Conservation (phyloP, 75 land plant genomes). For the Larix kaempferi region DNA sequence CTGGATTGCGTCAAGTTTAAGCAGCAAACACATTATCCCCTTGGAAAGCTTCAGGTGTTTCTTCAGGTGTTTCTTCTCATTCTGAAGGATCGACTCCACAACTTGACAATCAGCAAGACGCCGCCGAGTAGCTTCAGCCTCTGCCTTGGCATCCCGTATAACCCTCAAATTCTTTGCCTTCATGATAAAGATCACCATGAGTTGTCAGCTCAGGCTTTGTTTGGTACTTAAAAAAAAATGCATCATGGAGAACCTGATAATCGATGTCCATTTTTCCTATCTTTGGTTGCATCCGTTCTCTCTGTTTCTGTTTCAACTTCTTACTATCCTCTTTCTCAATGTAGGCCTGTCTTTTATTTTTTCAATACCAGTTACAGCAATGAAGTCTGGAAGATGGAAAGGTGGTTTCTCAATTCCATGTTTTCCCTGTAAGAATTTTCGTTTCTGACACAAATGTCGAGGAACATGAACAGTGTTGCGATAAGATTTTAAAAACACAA, state of each 20-base stretch:
- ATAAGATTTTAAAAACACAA: too few relatives aligned
- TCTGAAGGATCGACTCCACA: slow-evolving; percentile 8
- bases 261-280: slow-evolving; percentile 99
- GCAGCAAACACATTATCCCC: slow-evolving; percentile 21
- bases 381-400: too few relatives aligned
- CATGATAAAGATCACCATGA: slow-evolving; percentile 93
- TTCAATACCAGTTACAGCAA: slow-evolving; percentile 96
- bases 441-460: too few relatives aligned
- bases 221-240: slow-evolving; percentile 96
- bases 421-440: slow-evolving; percentile 90
- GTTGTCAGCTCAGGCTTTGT: slow-evolving; percentile 92
- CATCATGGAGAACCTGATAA: slow-evolving; percentile 93
- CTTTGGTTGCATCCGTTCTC: slow-evolving; percentile 98
- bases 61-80: slow-evolving; percentile 20
- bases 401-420: too few relatives aligned
- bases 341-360: slow-evolving; percentile 80
- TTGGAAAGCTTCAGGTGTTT: slow-evolving; percentile 20
- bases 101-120: neutral
- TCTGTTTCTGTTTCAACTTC: slow-evolving; percentile 92
- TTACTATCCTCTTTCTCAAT: slow-evolving; percentile 98
- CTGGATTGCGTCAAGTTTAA: slow-evolving; percentile 27
- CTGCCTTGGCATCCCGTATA: slow-evolving; percentile 5
- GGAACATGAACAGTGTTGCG: too few relatives aligned
- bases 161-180: slow-evolving; percentile 55
- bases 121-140: neutral